phyloP scores from a whole-genome alignment of 805 yeast species.

The Lachancea sp. region DNA sequence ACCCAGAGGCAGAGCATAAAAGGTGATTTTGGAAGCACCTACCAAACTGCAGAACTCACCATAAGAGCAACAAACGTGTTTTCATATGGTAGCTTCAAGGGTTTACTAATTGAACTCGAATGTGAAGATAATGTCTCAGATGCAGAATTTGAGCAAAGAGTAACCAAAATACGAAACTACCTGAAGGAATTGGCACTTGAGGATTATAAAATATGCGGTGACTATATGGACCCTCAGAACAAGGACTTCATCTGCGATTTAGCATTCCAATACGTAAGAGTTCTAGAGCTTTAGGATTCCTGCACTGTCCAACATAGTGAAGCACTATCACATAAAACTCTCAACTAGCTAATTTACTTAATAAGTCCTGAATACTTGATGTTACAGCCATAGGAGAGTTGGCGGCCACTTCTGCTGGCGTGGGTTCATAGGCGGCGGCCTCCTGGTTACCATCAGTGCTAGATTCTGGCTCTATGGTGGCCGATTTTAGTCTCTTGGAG shows the following conservation, averaged over 20 bases:
- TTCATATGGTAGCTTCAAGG: slow-evolving; percentile 31
- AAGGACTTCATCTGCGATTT: slow-evolving; percentile 19
- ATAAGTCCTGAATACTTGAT: slow-evolving; percentile 31
- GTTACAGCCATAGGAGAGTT: slow-evolving; percentile 22
- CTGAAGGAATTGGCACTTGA: slow-evolving; percentile 18
- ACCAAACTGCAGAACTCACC: slow-evolving; percentile 18
- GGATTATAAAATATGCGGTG: slow-evolving; percentile 20
- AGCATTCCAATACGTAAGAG: slow-evolving; percentile 29
- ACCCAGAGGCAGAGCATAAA: slow-evolving; percentile 27
- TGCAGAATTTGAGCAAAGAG: slow-evolving; percentile 16
- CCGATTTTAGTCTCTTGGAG: slow-evolving; percentile 8
- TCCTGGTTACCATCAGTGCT: slow-evolving; percentile 5
- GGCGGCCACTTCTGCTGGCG: slow-evolving; percentile 10
- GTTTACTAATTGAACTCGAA: slow-evolving; percentile 25
- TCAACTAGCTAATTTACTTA: slow-evolving; percentile 31
- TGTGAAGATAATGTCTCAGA: slow-evolving; percentile 12
- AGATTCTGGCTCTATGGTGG: slow-evolving; percentile 4
- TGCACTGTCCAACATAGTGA: not conserved
- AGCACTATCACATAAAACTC: not conserved
- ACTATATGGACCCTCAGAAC: slow-evolving; percentile 13
- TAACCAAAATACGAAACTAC: slow-evolving; percentile 14
- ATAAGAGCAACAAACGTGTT: slow-evolving; percentile 29
- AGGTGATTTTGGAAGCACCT: slow-evolving; percentile 32
- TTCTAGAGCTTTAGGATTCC: slow-evolving; percentile 17
- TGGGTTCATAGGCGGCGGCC: slow-evolving; percentile 15